phyloP scores from a whole-genome alignment of 306 rosid species.

The Luffa acutangula region DNA sequence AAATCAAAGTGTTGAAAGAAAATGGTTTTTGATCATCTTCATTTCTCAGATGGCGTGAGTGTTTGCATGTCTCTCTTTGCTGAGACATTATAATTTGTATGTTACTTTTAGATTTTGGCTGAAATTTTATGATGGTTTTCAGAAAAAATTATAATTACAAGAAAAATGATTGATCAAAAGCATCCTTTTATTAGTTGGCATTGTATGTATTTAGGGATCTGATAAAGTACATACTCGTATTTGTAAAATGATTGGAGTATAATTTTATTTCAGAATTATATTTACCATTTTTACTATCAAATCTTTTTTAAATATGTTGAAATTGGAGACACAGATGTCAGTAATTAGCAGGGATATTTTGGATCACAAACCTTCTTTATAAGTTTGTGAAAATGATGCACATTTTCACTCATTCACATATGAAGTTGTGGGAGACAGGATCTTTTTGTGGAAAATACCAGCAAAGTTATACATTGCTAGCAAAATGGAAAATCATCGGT shows the following conservation, averaged over 20 bases:
- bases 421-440: background rate
- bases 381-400: background rate
- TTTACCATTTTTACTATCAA: background rate
- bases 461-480: too few species aligned
- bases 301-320: background rate
- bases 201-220: background rate
- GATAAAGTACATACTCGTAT: background rate
- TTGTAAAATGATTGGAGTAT: background rate
- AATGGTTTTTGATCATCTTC: background rate
- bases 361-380: background rate
- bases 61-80: constrained; percentile 8
- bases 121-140: background rate
- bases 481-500: too few species aligned
- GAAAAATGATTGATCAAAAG: background rate
- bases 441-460: too few species aligned
- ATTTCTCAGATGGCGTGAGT: background rate
- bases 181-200: background rate
- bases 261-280: background rate
- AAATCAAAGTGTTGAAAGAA: background rate
- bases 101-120: background rate
- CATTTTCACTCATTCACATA: background rate
- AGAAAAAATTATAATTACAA: background rate
- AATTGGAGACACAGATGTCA: background rate
- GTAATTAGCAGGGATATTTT: background rate
- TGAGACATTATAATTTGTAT: constrained; percentile 4